Percentiles rank a stretch among this genome's conserved stretches.
phyloP scores from a whole-genome alignment of 2,329 filamentous ascomycete genomes.

The Colletotrichum sojae region DNA sequence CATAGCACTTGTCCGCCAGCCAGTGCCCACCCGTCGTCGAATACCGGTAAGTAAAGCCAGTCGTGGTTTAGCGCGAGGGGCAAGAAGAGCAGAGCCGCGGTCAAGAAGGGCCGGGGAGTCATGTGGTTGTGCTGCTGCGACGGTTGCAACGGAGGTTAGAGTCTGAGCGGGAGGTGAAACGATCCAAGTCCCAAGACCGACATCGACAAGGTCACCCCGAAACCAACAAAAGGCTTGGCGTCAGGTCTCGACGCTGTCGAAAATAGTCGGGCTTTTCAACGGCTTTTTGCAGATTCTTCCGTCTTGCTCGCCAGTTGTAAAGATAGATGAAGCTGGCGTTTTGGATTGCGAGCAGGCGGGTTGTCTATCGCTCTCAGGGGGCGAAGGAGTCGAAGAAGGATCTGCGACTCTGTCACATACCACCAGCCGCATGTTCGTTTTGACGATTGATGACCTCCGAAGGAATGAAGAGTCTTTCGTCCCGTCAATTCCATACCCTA shows the following conservation, averaged over 20 bases:
- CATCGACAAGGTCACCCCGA: constrained; percentile 27
- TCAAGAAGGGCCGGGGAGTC: neutral
- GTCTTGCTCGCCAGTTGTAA: neutral
- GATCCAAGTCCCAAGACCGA: constrained; percentile 35
- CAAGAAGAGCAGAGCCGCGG: constrained; percentile 3
- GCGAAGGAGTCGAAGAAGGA: neutral
- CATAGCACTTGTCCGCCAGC: neutral
- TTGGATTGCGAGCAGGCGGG: constrained; percentile 22
- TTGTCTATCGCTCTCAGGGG: neutral
- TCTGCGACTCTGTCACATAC: constrained; percentile 34
- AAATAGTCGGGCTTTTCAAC: neutral
- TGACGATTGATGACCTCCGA: neutral
- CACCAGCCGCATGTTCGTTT: constrained; percentile 4
- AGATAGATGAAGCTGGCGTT: constrained; percentile 39
- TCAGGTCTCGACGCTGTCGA: constrained; percentile 3
- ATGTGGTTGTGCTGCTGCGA: constrained; percentile 5
- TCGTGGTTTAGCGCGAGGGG: neutral
- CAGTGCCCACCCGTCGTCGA: neutral
- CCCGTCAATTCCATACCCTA: too few relatives aligned
- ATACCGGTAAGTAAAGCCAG: neutral
- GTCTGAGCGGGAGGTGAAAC: constrained; percentile 41
- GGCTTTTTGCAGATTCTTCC: neutral
- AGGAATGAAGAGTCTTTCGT: neutral
- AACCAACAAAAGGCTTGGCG: constrained; percentile 30
- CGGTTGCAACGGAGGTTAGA: constrained; percentile 19